Evolutionary conservation across 176 grass and related monocot genomes (phyloP).

Genomic region (Lolium multiflorum): DNA sequence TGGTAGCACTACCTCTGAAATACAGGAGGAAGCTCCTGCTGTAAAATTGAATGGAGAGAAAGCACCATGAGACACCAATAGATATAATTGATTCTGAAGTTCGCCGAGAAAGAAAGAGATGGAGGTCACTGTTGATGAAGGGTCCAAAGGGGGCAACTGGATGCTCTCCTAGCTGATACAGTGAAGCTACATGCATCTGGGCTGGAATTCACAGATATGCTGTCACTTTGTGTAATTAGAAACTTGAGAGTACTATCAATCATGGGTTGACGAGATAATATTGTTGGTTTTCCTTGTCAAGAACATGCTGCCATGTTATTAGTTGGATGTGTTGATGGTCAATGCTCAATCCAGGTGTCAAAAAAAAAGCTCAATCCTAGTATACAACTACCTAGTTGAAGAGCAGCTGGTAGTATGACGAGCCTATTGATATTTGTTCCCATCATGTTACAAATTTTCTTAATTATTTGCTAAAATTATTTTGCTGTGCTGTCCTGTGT

Average conservation of each 20-base stretch:
- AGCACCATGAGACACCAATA: neutral
- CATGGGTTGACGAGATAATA: neutral
- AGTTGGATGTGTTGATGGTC: neutral
- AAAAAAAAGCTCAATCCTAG: slow-evolving; percentile 3
- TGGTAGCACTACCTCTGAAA: slow-evolving; percentile 35
- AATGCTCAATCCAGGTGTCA: slow-evolving; percentile 21
- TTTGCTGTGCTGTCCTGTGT: neutral
- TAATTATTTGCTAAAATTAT: neutral
- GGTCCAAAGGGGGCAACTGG: neutral
- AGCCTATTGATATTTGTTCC: slow-evolving; percentile 11
- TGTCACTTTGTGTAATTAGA: neutral
- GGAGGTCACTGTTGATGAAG: neutral
- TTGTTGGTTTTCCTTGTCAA: slow-evolving; percentile 23
- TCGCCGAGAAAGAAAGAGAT: neutral
- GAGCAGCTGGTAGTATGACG: neutral
- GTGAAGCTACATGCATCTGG: neutral
- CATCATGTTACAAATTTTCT: neutral
- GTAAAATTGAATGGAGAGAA: slow-evolving; percentile 32
- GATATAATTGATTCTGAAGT: neutral
- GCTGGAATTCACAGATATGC: neutral
- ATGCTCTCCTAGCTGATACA: slow-evolving; percentile 3
- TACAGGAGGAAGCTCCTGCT: slow-evolving; percentile 2
- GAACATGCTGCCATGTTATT: slow-evolving; percentile 18
- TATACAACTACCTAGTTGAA: neutral
- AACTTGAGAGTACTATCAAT: neutral